Base-by-base conservation (phyloP, 228 moss, liverwort and hornwort species). In the Sphagnum fallax region DNA sequence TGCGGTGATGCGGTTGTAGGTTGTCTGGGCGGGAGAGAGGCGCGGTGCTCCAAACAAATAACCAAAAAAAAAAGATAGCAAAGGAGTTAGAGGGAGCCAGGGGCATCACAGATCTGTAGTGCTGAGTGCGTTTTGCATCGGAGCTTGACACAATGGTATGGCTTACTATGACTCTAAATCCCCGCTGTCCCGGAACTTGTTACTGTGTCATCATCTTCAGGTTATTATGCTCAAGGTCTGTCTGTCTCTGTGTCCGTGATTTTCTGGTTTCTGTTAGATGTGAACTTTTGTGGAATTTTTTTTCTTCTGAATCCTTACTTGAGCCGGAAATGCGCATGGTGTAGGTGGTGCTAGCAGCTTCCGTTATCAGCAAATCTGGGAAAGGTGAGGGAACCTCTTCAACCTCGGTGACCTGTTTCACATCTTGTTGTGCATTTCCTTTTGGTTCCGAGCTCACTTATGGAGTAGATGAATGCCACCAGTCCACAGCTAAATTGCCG, bases 281-380 rank as follows among this genome's bases (percentile, higher is more conserved):
- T 32, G 32, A 2, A 32, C 32, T 32, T 32, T 32, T 32, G 32
- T 32, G 32, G 32, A 32, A 32, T 32, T 32, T 32, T 32, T 32
- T 32, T 52, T 47, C 16, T 60, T 57, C 6, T 74, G 58, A 52
- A 52, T 55, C 81, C 85, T 81, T 70, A 74, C 79, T 18, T 6
- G 66, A 71, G 16, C 6, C 70, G 62, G 8, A 70, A 10, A 55
- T 55, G 49, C 62, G 62, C 48, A 69, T 81, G 68, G 12, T 60
- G 52, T 71, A 93, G 97, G 97, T 97, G 91, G 97, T 97, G 82
- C 88, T 93, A 87, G 97, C 97, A 80, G 97, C 93, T 79, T 97
- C 97, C 64, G 90, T 97, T 78, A 97, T 97, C 90, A 97, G 90
- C 88, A 97, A 93, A 82, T 87, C 97, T 68, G 93, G 93, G 82